A percentile compares a stretch with the other conserved stretches of the same genome.
Conservation (phyloP, 2,329 filamentous ascomycete species). For the Coniochaeta ligniaria region DNA sequence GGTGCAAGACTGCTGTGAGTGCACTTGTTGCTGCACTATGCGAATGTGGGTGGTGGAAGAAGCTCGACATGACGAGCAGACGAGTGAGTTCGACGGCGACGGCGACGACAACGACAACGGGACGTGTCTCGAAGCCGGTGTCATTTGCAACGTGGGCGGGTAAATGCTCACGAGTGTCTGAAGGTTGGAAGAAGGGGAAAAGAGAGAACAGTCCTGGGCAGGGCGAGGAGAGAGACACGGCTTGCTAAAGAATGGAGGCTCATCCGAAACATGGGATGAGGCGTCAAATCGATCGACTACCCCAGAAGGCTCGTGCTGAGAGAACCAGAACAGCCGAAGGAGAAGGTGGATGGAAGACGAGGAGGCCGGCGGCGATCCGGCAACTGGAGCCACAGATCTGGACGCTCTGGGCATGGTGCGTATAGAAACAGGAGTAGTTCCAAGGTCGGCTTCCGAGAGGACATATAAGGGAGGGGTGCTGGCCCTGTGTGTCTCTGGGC, state of each 20-base stretch:
- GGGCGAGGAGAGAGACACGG: background rate
- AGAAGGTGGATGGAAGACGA: background rate
- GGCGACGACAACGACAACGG: background rate
- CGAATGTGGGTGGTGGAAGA: background rate
- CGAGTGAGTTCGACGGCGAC: background rate
- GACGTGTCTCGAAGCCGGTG: background rate
- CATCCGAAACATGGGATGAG: background rate
- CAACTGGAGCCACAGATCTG: background rate
- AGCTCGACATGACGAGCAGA: background rate
- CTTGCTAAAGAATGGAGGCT: background rate
- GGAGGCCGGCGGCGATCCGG: background rate
- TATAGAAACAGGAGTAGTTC: background rate
- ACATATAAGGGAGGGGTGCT: background rate
- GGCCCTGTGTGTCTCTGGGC: background rate
- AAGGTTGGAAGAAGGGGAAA: background rate
- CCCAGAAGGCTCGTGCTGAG: background rate
- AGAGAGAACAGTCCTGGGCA: background rate
- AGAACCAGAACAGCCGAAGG: background rate
- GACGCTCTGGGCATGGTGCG: background rate
- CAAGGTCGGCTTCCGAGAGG: constrained; percentile 1
- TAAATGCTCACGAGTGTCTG: background rate
- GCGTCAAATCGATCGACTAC: background rate
- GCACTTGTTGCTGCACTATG: background rate
- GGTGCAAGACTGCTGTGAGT: background rate
- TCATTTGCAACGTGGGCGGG: background rate